phyloP scores from a whole-genome alignment of 192 early-diverging fungal genomes.

The Backusella mclennaniae region DNA sequence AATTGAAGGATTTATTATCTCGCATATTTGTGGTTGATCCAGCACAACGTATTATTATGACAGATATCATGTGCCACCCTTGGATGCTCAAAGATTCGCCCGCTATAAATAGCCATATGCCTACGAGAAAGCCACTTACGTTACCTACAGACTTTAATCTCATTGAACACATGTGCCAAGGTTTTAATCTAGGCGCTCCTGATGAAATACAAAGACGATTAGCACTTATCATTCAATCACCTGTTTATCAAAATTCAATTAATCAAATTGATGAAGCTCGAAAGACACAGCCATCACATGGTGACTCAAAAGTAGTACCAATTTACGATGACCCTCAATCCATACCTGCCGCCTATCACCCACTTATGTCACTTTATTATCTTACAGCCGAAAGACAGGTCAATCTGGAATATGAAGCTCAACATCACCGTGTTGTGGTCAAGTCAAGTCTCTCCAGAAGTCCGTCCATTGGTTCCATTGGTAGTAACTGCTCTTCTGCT shows the following conservation, averaged over 20 bases:
- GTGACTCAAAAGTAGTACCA: conserved; percentile 56
- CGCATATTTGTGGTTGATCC: conserved; percentile 75
- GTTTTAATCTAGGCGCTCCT: conserved; percentile 72
- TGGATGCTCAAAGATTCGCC: conserved; percentile 75
- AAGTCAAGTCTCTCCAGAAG: conserved; percentile 15
- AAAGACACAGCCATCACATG: conserved; percentile 47
- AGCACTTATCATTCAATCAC: conserved; percentile 47
- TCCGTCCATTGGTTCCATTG: conserved; percentile 19
- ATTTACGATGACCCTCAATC: conserved; percentile 38
- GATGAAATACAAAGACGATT: conserved; percentile 55
- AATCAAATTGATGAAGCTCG: conserved; percentile 38
- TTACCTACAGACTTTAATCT: conserved; percentile 58
- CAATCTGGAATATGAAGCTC: not conserved
- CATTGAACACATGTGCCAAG: conserved; percentile 61
- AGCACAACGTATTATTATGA: conserved; percentile 61
- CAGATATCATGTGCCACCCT: conserved; percentile 68
- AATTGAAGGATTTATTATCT: conserved; percentile 60
- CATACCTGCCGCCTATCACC: conserved; percentile 46
- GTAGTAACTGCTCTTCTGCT: conserved; percentile 15
- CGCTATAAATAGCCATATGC: conserved; percentile 65
- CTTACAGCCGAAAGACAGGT: conserved; percentile 63
- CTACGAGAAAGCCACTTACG: conserved; percentile 49
- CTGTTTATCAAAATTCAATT: conserved; percentile 43
- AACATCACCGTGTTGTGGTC: not conserved
- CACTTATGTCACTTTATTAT: conserved; percentile 85